Base-by-base conservation (phyloP, 495 filamentous ascomycete genomes). In the Penicillium daleae region DNA sequence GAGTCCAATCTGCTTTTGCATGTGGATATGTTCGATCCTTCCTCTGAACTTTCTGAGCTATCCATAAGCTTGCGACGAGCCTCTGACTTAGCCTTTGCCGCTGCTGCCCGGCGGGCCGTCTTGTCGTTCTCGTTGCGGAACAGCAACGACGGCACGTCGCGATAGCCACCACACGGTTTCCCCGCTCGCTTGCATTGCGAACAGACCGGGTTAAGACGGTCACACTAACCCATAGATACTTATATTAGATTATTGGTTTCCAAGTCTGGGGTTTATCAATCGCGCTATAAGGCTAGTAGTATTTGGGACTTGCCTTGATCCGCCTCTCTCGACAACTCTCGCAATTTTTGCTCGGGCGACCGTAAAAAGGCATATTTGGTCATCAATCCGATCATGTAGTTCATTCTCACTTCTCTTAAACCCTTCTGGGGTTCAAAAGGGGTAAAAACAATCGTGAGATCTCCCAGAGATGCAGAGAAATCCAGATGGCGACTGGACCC, bases 41-140 rank as follows among this genome's bases (percentile, higher is more conserved):
- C 29, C 27, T 49, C 33, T 6, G 55, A 26, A 6, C 51, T 33
- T 19, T 64, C 61, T 22, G 55, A 21, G 3, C 51, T 40, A 26
- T 64, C 61, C 32, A 61, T 27, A 50, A 54, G 39, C 44, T 44
- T 56, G 39, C 59, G 66, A 2, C 61, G 51, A n/a, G 60, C 56
- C 44, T 61, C 37, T 29, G 55, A 44, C 44, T 48, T 64, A 22
- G 60, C 48, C 24, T 69, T 69, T 40, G 66, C 64, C 17, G 29
- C 56, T 26, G 64, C 66, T 50, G 63, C 62, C 32, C 66, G 61
- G 22, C 56, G 63, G 15, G 63, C 63, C 29, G 69, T 60, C 40
- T 60, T 71, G 21, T 66, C 69, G 39, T 65, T 71, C 54, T 71
- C 69, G 32, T 64, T 50, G 19, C 69, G 66, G 56, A 71, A 71